Percentiles rank a stretch among this genome's conserved stretches.
Evolutionary conservation across 2,329 filamentous ascomycete species (phyloP).

Genomic region (Meredithiella fracta): DNA sequence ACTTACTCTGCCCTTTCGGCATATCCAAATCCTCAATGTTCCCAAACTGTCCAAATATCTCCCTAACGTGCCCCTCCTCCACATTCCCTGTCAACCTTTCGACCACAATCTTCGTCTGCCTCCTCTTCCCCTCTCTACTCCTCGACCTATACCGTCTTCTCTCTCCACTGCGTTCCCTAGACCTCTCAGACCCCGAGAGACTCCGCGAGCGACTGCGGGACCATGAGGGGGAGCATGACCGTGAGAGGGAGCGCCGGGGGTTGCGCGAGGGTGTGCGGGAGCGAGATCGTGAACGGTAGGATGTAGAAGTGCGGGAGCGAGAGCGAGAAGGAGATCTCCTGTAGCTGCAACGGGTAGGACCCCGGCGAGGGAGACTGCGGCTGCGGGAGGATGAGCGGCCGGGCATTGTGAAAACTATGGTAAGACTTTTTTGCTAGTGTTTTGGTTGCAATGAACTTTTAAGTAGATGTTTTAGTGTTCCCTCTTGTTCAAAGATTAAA

Average conservation of each 20-base stretch:
- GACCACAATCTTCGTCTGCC: conserved; percentile 60
- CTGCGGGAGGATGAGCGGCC: conserved; percentile 1
- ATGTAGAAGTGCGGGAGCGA: not conserved
- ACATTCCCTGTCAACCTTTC: conserved; percentile 94
- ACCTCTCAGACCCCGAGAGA: not conserved
- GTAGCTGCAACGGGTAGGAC: conserved; percentile 18
- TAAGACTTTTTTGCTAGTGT: no score
- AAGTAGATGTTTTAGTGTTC: no score
- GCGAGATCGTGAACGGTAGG: conserved; percentile 15
- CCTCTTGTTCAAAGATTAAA: no score
- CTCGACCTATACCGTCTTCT: conserved; percentile 21
- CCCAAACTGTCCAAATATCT: conserved; percentile 86
- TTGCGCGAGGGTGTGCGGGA: conserved; percentile 7
- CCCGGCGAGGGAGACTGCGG: not conserved
- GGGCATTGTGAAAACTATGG: not conserved
- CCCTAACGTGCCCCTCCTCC: conserved; percentile 68
- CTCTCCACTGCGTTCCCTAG: conserved; percentile 15
- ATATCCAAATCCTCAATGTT: conserved; percentile 74
- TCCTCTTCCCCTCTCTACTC: conserved; percentile 14
- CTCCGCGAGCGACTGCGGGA: conserved; percentile 10
- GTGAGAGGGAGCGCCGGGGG: no score
- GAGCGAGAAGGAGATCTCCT: conserved; percentile 17
- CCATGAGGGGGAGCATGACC: conserved; percentile 22
- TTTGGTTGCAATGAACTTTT: no score
- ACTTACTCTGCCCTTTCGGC: conserved; percentile 73